Conservation (phyloP, 306 rosid species). For the Prunus armeniaca region DNA sequence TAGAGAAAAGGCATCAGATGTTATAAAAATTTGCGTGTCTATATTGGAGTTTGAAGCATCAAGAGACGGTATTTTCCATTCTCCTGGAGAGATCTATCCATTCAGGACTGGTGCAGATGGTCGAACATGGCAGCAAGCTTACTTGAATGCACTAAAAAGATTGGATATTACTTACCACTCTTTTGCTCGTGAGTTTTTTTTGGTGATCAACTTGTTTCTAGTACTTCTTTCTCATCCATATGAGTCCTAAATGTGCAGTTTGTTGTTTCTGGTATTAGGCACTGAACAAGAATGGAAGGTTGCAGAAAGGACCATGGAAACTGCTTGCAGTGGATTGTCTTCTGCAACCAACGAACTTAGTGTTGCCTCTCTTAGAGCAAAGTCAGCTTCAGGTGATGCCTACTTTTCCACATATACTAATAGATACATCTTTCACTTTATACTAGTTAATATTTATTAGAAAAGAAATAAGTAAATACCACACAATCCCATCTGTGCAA, state of each 20-base stretch:
- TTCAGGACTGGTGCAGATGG: slow-evolving; percentile 56
- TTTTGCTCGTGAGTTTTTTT: slow-evolving; percentile 61
- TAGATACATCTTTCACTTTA: not conserved
- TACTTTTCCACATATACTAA: not conserved
- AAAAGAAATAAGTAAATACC: too few relatives aligned
- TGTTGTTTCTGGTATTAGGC: slow-evolving; percentile 53
- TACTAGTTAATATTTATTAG: not conserved
- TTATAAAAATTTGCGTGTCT: slow-evolving; percentile 68
- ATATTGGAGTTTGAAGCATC: slow-evolving; percentile 89
- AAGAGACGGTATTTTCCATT: slow-evolving; percentile 69
- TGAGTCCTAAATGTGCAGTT: slow-evolving; percentile 18
- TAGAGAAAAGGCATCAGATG: slow-evolving; percentile 78
- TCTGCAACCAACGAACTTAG: slow-evolving; percentile 69
- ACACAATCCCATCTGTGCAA: not conserved
- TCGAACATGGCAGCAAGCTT: slow-evolving; percentile 83
- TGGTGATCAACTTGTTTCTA: slow-evolving; percentile 16
- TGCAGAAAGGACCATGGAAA: slow-evolving; percentile 82
- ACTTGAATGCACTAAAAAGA: slow-evolving; percentile 69
- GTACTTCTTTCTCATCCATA: slow-evolving; percentile 8
- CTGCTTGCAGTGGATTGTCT: slow-evolving; percentile 76
- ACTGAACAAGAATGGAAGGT: slow-evolving; percentile 95
- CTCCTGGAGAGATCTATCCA: slow-evolving; percentile 62
- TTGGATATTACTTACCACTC: slow-evolving; percentile 78
- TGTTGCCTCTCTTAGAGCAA: slow-evolving; percentile 74
- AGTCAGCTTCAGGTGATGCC: slow-evolving; percentile 80